Evolutionary conservation across 306 rosid genomes (phyloP).

Genomic region (Cicer judaicum): DNA sequence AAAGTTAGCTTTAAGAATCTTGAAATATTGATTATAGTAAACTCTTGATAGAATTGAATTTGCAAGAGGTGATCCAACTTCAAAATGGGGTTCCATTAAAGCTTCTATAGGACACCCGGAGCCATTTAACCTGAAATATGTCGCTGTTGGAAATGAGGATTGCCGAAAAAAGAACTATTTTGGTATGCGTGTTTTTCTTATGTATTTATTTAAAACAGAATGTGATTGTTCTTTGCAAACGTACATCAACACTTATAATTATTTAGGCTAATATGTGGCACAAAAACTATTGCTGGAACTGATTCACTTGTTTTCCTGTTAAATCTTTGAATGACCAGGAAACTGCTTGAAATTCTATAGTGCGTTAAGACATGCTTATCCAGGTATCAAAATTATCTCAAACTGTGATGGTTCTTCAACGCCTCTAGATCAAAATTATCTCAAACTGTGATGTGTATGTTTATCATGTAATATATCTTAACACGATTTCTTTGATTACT

Average conservation of each 20-base stretch:
- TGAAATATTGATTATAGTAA: constrained; percentile 59
- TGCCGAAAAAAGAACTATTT: constrained; percentile 77
- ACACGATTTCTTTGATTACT: too few species aligned
- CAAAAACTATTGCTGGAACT: too few species aligned
- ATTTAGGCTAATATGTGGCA: too few species aligned
- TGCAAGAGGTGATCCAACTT: constrained; percentile 77
- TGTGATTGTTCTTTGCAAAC: too few species aligned
- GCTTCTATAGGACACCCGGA: constrained; percentile 86
- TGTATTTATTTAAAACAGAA: constrained; percentile 11
- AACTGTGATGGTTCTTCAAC: constrained; percentile 83
- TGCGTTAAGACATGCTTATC: too few species aligned
- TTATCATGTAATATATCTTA: too few species aligned
- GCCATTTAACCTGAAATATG: constrained; percentile 85
- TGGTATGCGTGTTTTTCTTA: constrained; percentile 53
- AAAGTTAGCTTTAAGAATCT: constrained; percentile 11
- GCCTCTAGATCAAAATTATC: too few species aligned
- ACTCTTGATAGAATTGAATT: constrained; percentile 95
- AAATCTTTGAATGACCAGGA: too few species aligned
- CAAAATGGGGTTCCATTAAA: constrained; percentile 89
- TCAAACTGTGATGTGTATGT: too few species aligned
- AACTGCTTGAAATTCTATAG: too few species aligned
- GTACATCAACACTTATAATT: constrained; percentile 10
- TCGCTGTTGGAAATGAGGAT: constrained; percentile 95
- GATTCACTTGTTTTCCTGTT: too few species aligned
- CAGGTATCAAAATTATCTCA: too few species aligned